These are phyloP conservation scores for Alisma plantagoaquatica DNA, from an alignment of 106 monocot genomes.

Conservation along the genomic window DNA sequence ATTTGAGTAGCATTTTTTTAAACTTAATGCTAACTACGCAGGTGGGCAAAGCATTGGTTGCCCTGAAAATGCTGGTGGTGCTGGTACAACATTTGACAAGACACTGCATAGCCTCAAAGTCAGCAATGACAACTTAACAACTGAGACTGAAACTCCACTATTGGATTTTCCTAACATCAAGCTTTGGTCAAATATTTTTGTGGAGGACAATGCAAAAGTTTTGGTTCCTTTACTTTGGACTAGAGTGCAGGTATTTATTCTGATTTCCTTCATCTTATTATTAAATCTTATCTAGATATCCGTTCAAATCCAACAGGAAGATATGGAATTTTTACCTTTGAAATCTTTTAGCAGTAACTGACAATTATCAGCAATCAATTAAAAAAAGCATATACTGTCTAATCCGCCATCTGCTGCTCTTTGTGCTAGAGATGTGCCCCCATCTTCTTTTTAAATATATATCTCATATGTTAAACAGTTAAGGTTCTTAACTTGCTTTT, in stretches of 20 bases:
- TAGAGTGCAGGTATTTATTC: slow-evolving; percentile 66
- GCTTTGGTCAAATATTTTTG: slow-evolving; percentile 89
- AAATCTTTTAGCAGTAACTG: no score
- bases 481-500: no score
- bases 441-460: no score
- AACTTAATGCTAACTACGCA: no score
- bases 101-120: slow-evolving; percentile 72
- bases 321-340: no score
- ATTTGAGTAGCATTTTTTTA: no score
- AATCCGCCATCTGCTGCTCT: no score
- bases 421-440: no score
- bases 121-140: slow-evolving; percentile 79
- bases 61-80: slow-evolving; percentile 78
- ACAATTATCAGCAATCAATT: no score
- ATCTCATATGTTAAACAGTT: no score
- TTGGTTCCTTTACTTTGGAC: slow-evolving; percentile 94
- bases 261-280: neutral
- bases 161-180: slow-evolving; percentile 64
- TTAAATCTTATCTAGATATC: neutral
- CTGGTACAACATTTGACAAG: slow-evolving; percentile 76
- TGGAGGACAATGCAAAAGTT: slow-evolving; percentile 74
- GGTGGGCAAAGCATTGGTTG: slow-evolving; percentile 88
- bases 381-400: no score
- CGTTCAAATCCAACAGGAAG: no score
- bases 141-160: slow-evolving; percentile 83